Conservation (phyloP, 495 filamentous ascomycete species). For the Ascodesmis nigricans region DNA sequence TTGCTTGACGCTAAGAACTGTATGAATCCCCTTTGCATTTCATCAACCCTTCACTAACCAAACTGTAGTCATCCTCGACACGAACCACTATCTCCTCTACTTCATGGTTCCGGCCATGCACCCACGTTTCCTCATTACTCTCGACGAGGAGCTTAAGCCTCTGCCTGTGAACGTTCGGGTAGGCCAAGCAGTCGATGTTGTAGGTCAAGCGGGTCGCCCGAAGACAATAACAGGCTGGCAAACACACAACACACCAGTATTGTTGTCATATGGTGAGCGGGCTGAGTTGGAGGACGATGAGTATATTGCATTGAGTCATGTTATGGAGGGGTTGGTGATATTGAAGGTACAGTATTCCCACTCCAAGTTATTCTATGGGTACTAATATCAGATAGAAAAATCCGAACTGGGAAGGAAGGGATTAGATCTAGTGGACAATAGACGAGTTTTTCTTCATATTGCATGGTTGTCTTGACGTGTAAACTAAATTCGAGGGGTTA, state of each 20-base stretch:
- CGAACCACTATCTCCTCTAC: conserved; percentile 88
- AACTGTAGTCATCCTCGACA: conserved; percentile 45
- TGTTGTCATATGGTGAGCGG: conserved; percentile 78
- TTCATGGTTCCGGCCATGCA: conserved; percentile 96
- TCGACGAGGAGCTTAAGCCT: conserved; percentile 85
- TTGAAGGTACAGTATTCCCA: conserved; percentile 40
- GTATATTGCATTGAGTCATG: conserved; percentile 76
- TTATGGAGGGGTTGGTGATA: conserved; percentile 84
- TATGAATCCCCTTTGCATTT: conserved; percentile 8
- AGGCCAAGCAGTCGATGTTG: conserved; percentile 93
- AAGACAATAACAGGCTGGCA: conserved; percentile 99
- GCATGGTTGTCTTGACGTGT: no score
- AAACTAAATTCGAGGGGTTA: no score
- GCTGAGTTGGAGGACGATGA: conserved; percentile 96
- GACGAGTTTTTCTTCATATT: no score
- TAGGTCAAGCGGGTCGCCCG: conserved; percentile 85
- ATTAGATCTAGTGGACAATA: conserved; percentile 10
- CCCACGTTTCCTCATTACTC: conserved; percentile 82
- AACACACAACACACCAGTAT: conserved; percentile 91
- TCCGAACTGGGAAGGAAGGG: conserved; percentile 21
- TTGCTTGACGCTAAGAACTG: conserved; percentile 85
- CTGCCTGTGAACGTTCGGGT: conserved; percentile 90
- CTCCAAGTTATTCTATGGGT: not conserved
- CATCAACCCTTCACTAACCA: conserved; percentile 1
- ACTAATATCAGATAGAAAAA: conserved; percentile 15